These are phyloP conservation scores for Xanthoceras sorbifolium DNA, from an alignment of 345 rosid genomes.

Conservation along the genomic window DNA sequence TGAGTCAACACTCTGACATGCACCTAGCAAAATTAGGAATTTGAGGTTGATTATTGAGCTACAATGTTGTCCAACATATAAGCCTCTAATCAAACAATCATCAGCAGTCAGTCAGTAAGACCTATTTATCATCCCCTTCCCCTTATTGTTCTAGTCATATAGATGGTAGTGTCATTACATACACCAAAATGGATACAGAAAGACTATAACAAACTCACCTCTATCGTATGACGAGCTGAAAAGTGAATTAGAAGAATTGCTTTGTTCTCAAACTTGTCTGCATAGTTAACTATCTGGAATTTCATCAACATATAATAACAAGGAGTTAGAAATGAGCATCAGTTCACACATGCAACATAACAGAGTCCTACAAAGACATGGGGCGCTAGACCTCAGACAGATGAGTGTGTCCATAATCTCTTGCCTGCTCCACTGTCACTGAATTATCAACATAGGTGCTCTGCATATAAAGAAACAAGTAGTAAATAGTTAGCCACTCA, in stretches of 20 bases:
- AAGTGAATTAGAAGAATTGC: conserved; percentile 91
- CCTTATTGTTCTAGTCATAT: neutral
- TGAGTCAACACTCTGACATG: neutral
- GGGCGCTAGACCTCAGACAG: conserved; percentile 65
- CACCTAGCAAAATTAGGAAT: neutral
- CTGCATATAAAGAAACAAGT: conserved; percentile 35
- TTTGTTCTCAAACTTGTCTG: conserved; percentile 74
- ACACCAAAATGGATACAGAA: neutral
- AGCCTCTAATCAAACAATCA: neutral
- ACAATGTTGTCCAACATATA: neutral
- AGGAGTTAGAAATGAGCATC: conserved; percentile 12
- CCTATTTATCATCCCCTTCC: neutral
- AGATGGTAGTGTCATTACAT: neutral
- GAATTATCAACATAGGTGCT: conserved; percentile 77
- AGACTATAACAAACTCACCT: conserved; percentile 49
- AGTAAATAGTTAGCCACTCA: neutral
- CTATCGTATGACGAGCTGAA: conserved; percentile 75
- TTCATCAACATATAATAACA: conserved; percentile 13
- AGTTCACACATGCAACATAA: neutral
- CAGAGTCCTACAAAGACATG: conserved; percentile 1
- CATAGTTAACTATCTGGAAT: conserved; percentile 61
- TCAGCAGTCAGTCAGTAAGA: neutral
- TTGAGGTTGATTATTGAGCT: neutral
- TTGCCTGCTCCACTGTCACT: conserved; percentile 76
- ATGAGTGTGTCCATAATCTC: conserved; percentile 91